Evolutionary conservation across 2,329 filamentous ascomycete species (phyloP).

Genomic region (Davidsoniella virescens): DNA sequence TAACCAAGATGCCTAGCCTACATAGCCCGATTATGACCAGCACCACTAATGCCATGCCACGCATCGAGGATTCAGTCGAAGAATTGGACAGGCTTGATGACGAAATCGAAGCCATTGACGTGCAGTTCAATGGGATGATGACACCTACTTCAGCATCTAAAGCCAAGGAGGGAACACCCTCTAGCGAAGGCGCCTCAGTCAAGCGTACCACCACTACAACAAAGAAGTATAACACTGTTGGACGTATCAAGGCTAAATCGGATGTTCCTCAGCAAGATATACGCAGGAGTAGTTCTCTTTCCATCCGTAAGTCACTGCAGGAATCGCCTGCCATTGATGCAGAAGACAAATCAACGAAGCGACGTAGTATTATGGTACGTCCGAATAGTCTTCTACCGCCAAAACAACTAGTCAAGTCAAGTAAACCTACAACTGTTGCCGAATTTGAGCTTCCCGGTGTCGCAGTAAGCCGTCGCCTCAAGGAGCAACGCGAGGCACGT

Average conservation of each 20-base stretch:
- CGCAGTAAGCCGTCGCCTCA: conserved; percentile 39
- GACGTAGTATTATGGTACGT: conserved; percentile 18
- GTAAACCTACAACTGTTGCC: conserved; percentile 36
- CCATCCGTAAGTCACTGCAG: conserved; percentile 20
- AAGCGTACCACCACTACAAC: background rate
- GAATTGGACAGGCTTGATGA: conserved; percentile 46
- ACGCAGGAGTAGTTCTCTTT: conserved; percentile 28
- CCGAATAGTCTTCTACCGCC: conserved; percentile 28
- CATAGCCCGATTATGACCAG: background rate
- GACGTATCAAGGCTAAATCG: conserved; percentile 26
- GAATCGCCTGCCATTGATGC: conserved; percentile 14
- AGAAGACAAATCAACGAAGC: conserved; percentile 16
- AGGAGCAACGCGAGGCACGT: conserved; percentile 42
- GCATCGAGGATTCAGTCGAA: conserved; percentile 49
- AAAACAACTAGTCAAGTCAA: conserved; percentile 33
- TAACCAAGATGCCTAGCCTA: background rate
- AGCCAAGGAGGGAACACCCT: background rate
- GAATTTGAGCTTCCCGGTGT: conserved; percentile 49
- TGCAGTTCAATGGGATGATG: conserved; percentile 15
- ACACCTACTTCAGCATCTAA: conserved; percentile 3
- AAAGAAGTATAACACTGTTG: conserved; percentile 21
- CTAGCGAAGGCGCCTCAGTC: background rate
- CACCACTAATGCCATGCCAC: conserved; percentile 23
- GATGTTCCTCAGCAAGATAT: conserved; percentile 22
- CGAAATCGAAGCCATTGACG: conserved; percentile 36